Percentiles rank a stretch among this genome's conserved stretches.
These are phyloP conservation scores for Penicillium verrucosum DNA, from an alignment of 2,329 filamentous ascomycete genomes.

Conservation along the genomic window DNA sequence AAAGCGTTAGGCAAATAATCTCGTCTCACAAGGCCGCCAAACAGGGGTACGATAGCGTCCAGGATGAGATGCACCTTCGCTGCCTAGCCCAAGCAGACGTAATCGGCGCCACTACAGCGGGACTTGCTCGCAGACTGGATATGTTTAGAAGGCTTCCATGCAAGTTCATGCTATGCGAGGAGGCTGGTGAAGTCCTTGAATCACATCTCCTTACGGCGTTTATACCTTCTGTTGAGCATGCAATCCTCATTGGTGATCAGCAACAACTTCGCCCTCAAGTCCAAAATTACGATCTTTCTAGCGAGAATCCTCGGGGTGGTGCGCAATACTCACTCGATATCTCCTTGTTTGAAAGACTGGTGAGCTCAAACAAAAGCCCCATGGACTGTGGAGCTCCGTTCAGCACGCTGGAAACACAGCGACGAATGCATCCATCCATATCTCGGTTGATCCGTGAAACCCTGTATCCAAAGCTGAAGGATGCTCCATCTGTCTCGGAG, in stretches of 20 bases:
- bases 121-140: slow-evolving; percentile 48
- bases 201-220: slow-evolving; percentile 42
- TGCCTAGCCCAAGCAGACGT: slow-evolving; percentile 43
- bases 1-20: not conserved
- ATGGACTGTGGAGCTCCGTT: slow-evolving; percentile 33
- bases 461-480: slow-evolving; percentile 53
- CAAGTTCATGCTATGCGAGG: slow-evolving; percentile 44
- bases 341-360: slow-evolving; percentile 53
- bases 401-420: slow-evolving; percentile 54
- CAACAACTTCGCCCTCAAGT: slow-evolving; percentile 43
- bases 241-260: slow-evolving; percentile 47
- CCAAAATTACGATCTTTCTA: slow-evolving; percentile 36
- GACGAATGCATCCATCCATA: slow-evolving; percentile 64
- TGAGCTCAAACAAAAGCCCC: slow-evolving; percentile 24
- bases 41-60: slow-evolving; percentile 5
- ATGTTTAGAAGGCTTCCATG: slow-evolving; percentile 44
- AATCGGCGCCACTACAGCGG: slow-evolving; percentile 55
- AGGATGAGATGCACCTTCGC: slow-evolving; percentile 28
- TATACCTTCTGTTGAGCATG: slow-evolving; percentile 42
- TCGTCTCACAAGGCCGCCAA: not conserved
- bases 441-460: slow-evolving; percentile 56
- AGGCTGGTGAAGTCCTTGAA: slow-evolving; percentile 46
- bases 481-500: slow-evolving; percentile 41
- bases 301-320: slow-evolving; percentile 33
- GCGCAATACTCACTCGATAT: slow-evolving; percentile 46